phyloP scores from a whole-genome alignment of 148 eudicot genomes.

The Beta vulgaris region DNA sequence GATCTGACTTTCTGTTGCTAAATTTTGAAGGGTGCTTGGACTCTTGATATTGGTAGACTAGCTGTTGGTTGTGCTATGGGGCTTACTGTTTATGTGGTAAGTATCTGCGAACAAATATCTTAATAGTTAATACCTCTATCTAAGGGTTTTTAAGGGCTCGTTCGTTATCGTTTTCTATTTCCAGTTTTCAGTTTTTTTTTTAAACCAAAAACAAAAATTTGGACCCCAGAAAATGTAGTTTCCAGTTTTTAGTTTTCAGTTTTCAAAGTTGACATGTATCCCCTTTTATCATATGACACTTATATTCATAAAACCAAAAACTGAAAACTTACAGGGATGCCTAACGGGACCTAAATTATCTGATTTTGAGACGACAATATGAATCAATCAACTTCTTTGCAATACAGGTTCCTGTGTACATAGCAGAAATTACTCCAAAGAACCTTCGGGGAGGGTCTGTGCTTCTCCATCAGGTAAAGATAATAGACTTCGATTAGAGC shows the following conservation, averaged over 20 bases:
- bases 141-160: neutral
- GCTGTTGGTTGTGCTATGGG: conserved; percentile 49
- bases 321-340: too few relatives aligned
- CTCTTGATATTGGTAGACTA: conserved; percentile 54
- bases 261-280: too few relatives aligned
- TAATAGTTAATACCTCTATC: neutral
- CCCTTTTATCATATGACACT: too few relatives aligned
- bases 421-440: conserved; percentile 58
- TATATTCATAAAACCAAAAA: too few relatives aligned
- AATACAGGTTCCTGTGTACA: conserved; percentile 45
- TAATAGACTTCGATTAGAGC: neutral
- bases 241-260: too few relatives aligned
- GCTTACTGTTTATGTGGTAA: conserved; percentile 46
- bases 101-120: neutral
- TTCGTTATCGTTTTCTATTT: too few relatives aligned
- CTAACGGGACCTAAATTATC: too few relatives aligned
- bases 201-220: too few relatives aligned
- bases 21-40: conserved; percentile 42
- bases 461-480: conserved; percentile 33
- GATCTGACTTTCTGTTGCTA: neutral
- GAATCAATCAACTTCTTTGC: neutral
- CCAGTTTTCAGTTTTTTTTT: too few relatives aligned
- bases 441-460: conserved; percentile 48
- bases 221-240: too few relatives aligned
- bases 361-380: neutral